These are phyloP conservation scores for Mycena rosella DNA, from an alignment of 768 basidiomycete genomes.

Conservation along the genomic window DNA sequence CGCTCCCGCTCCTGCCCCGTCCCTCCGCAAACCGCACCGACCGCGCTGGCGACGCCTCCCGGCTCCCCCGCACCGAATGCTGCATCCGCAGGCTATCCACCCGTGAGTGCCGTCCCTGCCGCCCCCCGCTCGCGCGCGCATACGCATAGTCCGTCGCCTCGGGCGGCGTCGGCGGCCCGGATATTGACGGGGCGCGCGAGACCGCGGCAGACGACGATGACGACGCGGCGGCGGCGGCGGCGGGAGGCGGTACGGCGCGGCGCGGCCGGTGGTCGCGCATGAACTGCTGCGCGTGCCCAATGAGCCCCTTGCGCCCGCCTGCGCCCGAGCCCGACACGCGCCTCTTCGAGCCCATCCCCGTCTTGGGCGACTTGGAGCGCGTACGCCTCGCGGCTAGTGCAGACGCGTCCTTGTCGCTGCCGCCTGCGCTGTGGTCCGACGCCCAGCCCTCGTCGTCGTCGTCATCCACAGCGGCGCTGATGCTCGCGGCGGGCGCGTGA, in stretches of 20 bases:
- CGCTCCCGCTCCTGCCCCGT: background rate
- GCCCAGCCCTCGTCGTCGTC: slow-evolving; percentile 76
- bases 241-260: background rate
- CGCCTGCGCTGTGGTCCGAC: slow-evolving; percentile 69
- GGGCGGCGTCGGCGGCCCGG: background rate
- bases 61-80: slow-evolving; percentile 25
- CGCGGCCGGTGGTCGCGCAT: slow-evolving; percentile 21
- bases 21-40: slow-evolving; percentile 47
- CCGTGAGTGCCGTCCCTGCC: slow-evolving; percentile 34
- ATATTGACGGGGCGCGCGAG: background rate
- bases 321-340: slow-evolving; percentile 21
- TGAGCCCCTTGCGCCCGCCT: slow-evolving; percentile 25
- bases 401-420: slow-evolving; percentile 36
- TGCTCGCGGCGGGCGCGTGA: background rate
- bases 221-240: background rate
- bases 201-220: slow-evolving; percentile 2
- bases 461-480: too few relatives aligned
- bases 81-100: slow-evolving; percentile 34
- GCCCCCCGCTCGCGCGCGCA: background rate
- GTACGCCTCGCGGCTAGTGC: slow-evolving; percentile 36
- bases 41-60: slow-evolving; percentile 46
- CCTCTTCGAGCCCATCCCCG: slow-evolving; percentile 22
- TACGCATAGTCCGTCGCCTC: slow-evolving; percentile 33
- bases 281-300: slow-evolving; percentile 30
- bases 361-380: slow-evolving; percentile 44